These are phyloP conservation scores for Cutaneotrichosporon dermatis DNA, from an alignment of 1,284 basidiomycete species.

Conservation along the genomic window DNA sequence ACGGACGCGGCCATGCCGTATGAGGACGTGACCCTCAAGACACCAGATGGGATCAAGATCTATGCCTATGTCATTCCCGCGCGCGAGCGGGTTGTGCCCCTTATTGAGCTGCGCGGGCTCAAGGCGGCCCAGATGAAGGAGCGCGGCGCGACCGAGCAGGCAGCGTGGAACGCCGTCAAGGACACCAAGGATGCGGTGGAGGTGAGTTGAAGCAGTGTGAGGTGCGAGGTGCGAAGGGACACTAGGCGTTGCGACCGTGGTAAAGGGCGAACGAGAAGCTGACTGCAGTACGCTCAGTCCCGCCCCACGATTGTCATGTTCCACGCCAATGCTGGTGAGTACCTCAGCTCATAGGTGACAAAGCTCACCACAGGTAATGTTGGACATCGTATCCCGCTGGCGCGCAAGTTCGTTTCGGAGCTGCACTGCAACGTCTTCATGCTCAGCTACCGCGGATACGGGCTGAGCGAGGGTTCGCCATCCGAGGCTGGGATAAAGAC, in stretches of 20 bases:
- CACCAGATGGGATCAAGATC: slow-evolving; percentile 60
- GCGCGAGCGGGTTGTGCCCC: slow-evolving; percentile 22
- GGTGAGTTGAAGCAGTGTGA: slow-evolving; percentile 13
- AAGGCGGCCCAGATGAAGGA: slow-evolving; percentile 23
- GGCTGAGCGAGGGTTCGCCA: slow-evolving; percentile 72
- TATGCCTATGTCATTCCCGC: slow-evolving; percentile 61
- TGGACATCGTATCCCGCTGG: slow-evolving; percentile 82
- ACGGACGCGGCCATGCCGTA: slow-evolving; percentile 64
- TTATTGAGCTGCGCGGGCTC: slow-evolving; percentile 25
- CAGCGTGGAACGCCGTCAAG: slow-evolving; percentile 32
- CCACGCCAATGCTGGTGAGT: slow-evolving; percentile 68
- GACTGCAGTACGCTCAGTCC: slow-evolving; percentile 58
- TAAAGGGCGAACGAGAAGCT: not conserved
- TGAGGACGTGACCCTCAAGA: slow-evolving; percentile 65
- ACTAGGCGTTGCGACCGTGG: too few relatives aligned
- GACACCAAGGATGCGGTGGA: slow-evolving; percentile 29
- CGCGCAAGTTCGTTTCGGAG: slow-evolving; percentile 73
- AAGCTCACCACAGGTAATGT: slow-evolving; percentile 33
- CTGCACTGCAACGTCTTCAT: slow-evolving; percentile 58
- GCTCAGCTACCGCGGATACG: slow-evolving; percentile 58
- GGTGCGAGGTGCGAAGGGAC: too few relatives aligned
- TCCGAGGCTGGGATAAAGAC: slow-evolving; percentile 74
- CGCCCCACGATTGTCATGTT: slow-evolving; percentile 84
- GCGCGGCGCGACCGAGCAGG: slow-evolving; percentile 22
- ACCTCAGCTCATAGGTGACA: too few relatives aligned